A percentile compares a stretch with the other conserved stretches of the same genome.
These are phyloP conservation scores for Fusarium chaquense DNA, from an alignment of 2,329 filamentous ascomycete species.

Conservation along the genomic window DNA sequence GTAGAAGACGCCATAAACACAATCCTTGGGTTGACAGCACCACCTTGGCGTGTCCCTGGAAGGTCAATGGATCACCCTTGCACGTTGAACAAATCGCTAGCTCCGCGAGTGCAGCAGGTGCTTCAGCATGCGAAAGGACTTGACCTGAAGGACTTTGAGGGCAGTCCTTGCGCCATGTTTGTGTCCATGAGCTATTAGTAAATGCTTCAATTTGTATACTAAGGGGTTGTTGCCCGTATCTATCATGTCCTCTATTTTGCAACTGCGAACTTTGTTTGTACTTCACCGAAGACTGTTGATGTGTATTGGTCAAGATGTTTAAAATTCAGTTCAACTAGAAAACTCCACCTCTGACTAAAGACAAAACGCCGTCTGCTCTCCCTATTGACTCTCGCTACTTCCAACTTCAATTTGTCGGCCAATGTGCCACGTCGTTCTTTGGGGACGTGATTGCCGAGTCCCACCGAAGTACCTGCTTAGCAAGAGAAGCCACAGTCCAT, in stretches of 20 bases:
- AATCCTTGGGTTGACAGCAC: conserved; percentile 12
- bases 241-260: not conserved
- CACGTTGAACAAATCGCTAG: conserved; percentile 6
- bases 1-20: conserved; percentile 22
- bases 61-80: conserved; percentile 26
- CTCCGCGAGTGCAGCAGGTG: conserved; percentile 11
- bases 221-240: not conserved
- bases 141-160: conserved; percentile 10
- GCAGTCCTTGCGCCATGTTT: not conserved
- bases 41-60: conserved; percentile 26
- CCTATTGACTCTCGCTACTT: not conserved
- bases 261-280: not conserved
- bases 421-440: accelerated
- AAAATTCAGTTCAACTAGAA: not conserved
- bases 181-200: conserved; percentile 5
- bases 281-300: not conserved
- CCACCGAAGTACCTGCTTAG: not conserved
- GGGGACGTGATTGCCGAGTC: accelerated
- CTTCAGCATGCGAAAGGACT: conserved; percentile 11
- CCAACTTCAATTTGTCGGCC: no score
- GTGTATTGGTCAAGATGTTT: not conserved
- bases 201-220: not conserved
- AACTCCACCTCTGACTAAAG: not conserved
- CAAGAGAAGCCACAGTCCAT: conserved; percentile 10
- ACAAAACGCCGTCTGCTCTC: not conserved